These are phyloP conservation scores for Spathaspora hagerdaliae DNA, from an alignment of 805 yeast species.

Conservation along the genomic window DNA sequence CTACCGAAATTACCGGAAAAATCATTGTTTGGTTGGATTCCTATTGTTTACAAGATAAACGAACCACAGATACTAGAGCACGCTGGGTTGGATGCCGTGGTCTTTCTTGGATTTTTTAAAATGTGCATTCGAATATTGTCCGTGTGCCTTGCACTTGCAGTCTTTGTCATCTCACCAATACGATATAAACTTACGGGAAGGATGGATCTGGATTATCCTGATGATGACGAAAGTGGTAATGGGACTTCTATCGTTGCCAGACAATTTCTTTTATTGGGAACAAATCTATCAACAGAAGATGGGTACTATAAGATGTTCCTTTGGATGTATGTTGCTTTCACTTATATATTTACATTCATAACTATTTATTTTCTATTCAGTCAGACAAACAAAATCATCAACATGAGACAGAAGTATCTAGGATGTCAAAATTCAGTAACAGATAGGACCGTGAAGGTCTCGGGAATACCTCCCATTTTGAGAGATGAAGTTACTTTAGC, in stretches of 20 bases:
- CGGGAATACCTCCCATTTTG: constrained; percentile 84
- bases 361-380: constrained; percentile 57
- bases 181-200: constrained; percentile 79
- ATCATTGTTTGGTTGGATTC: constrained; percentile 79
- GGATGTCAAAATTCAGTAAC: constrained; percentile 88
- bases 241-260: constrained; percentile 1
- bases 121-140: constrained; percentile 73
- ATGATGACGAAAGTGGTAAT: constrained; percentile 8
- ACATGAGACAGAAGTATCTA: constrained; percentile 72
- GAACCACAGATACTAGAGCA: constrained; percentile 79
- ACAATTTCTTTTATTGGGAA: background rate
- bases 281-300: constrained; percentile 14
- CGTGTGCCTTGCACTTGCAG: constrained; percentile 64
- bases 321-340: constrained; percentile 86
- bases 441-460: constrained; percentile 81
- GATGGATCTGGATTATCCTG: constrained; percentile 23
- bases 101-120: constrained; percentile 84
- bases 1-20: constrained; percentile 56
- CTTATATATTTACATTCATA: constrained; percentile 76
- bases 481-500: constrained; percentile 68
- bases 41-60: constrained; percentile 54
- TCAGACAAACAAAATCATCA: constrained; percentile 71
- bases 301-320: constrained; percentile 51
- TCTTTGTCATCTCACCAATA: constrained; percentile 77
- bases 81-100: constrained; percentile 94